Evolutionary conservation across 2,329 filamentous ascomycete species (phyloP), one percentile per base, ranked within the genome.

Genomic region (Dothistroma pini): DNA sequence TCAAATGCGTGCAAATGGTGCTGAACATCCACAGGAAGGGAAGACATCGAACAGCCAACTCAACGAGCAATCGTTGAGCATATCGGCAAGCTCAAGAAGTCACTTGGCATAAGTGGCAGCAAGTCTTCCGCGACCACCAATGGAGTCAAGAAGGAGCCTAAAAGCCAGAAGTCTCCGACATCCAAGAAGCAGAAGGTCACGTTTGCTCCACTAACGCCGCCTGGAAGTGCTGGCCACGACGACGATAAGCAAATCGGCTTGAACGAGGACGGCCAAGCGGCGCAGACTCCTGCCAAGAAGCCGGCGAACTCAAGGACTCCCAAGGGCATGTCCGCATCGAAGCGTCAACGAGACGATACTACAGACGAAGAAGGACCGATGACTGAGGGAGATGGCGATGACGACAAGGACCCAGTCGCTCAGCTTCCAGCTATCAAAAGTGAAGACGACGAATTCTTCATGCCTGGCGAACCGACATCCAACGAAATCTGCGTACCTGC

Each of bases 31-130:
- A 1, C 32, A 55, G 53, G 38, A 2, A 41, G 4, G 6, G 53
- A 41, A 9, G 34, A 41, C 10, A 44, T 44, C 34, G 25, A 25
- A 4, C 50, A 54, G 38, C 57, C 57, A 8, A 59, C 57, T 8
- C 22, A 54, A n/a, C 10, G 57, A 21, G 57, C 50, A 10, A 59
- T 59, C 12, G 38, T 34, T 6, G 50, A 59, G 38, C 57, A 59
- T 29, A 59, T 59, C 22, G 22, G 21, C 8, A 59, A 54, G 41
- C 57, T 59, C 34, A 59, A 59, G 50, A 59, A 59, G 51, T 9
- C 19, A n/a, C 50, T 59, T 4, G 57, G 50, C 7, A 35, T 59
- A 9, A 19, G 49, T 48, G 49, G 49, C 14, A 22, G 19, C 21
- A 49, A 49, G 35, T 7, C 56, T 11, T 14, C 48, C 1, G 34